A percentile compares a stretch with the other conserved stretches of the same genome.
phyloP scores from a whole-genome alignment of 352 stramenopile genomes.

The Globisporangium viniferum region DNA sequence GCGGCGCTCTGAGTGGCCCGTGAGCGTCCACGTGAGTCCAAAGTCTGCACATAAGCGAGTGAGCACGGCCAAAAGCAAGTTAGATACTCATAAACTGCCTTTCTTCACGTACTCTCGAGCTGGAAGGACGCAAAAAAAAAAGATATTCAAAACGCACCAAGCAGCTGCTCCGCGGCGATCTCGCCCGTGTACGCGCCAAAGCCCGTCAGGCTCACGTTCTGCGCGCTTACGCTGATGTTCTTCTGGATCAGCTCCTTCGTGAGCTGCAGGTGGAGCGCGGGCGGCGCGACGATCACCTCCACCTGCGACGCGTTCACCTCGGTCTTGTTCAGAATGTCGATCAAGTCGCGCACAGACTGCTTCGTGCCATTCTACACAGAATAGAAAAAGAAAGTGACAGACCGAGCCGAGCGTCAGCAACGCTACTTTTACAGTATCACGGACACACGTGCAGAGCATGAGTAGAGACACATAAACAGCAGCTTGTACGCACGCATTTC shows the following conservation, averaged over 20 bases:
- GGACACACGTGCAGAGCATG: not conserved
- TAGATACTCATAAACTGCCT: not conserved
- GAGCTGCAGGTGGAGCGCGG: constrained; percentile 60
- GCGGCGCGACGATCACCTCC: constrained; percentile 81
- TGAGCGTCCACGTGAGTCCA: constrained; percentile 77
- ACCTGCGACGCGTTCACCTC: constrained; percentile 53
- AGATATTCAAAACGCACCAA: constrained; percentile 22
- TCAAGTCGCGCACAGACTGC: constrained; percentile 84
- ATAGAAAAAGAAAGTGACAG: not conserved
- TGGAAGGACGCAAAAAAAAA: not conserved
- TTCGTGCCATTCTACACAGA: constrained; percentile 60
- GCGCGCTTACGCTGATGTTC: constrained; percentile 64
- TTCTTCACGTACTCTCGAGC: not conserved
- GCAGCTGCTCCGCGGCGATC: constrained; percentile 89
- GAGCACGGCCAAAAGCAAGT: not conserved
- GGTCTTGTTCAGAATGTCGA: constrained; percentile 80
- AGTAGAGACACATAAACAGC: not conserved
- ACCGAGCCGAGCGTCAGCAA: not conserved
- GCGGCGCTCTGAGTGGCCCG: constrained; percentile 92
- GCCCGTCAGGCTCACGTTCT: constrained; percentile 83
- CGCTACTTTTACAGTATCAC: not conserved
- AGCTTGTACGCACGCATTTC: constrained; percentile 74
- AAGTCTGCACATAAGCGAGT: constrained; percentile 38
- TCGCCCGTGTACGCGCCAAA: constrained; percentile 92
- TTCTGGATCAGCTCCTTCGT: constrained; percentile 52